Evolutionary conservation across 2,329 filamentous ascomycete species (phyloP).

Genomic region (Alternaria brassicicola): DNA sequence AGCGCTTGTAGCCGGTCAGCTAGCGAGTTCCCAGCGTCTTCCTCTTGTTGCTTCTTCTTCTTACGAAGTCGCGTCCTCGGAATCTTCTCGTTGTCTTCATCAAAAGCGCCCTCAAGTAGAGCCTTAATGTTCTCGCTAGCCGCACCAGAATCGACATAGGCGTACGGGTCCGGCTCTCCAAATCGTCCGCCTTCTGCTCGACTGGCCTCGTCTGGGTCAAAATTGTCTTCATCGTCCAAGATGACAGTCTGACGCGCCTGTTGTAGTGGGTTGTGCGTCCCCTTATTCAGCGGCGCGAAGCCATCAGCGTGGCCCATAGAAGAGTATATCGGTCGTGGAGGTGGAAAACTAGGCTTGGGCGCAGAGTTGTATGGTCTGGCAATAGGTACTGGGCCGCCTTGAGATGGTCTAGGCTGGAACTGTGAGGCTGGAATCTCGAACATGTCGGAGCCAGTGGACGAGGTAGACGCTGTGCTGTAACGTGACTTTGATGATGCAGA

Average conservation of each 20-base stretch:
- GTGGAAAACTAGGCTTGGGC: slow-evolving; percentile 54
- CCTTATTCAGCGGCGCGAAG: slow-evolving; percentile 48
- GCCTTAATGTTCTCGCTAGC: slow-evolving; percentile 80
- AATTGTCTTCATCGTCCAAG: slow-evolving; percentile 52
- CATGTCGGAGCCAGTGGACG: slow-evolving; percentile 40
- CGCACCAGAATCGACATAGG: slow-evolving; percentile 72
- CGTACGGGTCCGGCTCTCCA: slow-evolving; percentile 60
- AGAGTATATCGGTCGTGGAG: slow-evolving; percentile 60
- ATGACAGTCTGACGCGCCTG: slow-evolving; percentile 50
- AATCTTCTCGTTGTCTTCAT: slow-evolving; percentile 69
- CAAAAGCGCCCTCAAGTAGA: slow-evolving; percentile 79
- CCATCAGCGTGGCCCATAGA: slow-evolving; percentile 54
- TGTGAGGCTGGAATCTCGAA: slow-evolving; percentile 44
- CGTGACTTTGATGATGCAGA: slow-evolving; percentile 28
- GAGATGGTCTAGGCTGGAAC: slow-evolving; percentile 38
- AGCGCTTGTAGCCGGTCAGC: slow-evolving; percentile 54
- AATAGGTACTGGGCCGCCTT: slow-evolving; percentile 51
- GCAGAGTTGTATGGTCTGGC: slow-evolving; percentile 56
- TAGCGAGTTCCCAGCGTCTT: slow-evolving; percentile 44
- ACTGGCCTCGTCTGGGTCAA: slow-evolving; percentile 56
- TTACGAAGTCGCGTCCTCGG: slow-evolving; percentile 53
- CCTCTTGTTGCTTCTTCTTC: slow-evolving; percentile 50
- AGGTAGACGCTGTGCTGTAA: slow-evolving; percentile 30
- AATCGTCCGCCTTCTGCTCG: slow-evolving; percentile 56
- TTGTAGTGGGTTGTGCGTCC: slow-evolving; percentile 36